phyloP scores from a whole-genome alignment of 768 basidiomycete species.

The Cystobasidium ongulense region DNA sequence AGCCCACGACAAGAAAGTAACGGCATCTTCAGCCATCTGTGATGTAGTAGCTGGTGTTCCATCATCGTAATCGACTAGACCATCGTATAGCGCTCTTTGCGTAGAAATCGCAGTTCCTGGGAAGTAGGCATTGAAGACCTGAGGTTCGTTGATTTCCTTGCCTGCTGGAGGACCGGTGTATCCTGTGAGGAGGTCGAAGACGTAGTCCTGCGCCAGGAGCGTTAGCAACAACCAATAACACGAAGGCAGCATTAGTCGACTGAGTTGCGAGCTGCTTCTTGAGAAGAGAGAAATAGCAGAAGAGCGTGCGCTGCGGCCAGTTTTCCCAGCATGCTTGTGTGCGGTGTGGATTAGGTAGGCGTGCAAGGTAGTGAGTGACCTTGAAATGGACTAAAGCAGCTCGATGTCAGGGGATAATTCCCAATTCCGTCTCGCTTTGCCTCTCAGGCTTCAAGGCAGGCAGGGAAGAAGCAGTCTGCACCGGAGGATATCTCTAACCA shows the following conservation, averaged over 20 bases:
- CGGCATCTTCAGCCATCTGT: constrained; percentile 98
- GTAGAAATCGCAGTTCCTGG: constrained; percentile 87
- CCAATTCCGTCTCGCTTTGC: too few relatives aligned
- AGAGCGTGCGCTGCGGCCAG: too few relatives aligned
- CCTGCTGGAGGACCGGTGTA: constrained; percentile 88
- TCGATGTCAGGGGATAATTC: too few relatives aligned
- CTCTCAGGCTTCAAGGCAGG: too few relatives aligned
- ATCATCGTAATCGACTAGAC: constrained; percentile 91
- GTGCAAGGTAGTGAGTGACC: too few relatives aligned
- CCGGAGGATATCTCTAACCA: too few relatives aligned
- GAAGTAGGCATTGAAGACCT: constrained; percentile 44
- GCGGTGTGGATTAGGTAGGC: too few relatives aligned
- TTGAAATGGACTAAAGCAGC: too few relatives aligned
- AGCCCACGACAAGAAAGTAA: constrained; percentile 90
- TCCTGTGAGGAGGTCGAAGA: constrained; percentile 93
- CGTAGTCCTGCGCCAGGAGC: constrained; percentile 87
- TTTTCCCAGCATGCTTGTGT: too few relatives aligned
- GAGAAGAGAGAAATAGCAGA: background rate
- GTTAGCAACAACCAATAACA: too few relatives aligned
- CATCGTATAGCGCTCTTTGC: constrained; percentile 93
- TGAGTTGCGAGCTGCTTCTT: background rate
- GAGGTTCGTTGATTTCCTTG: constrained; percentile 42
- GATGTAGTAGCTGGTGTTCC: constrained; percentile 92
- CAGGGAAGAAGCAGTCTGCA: too few relatives aligned
- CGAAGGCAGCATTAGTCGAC: background rate